phyloP scores from a whole-genome alignment of 495 filamentous ascomycete species.

The Astrothelium subdiscretum region DNA sequence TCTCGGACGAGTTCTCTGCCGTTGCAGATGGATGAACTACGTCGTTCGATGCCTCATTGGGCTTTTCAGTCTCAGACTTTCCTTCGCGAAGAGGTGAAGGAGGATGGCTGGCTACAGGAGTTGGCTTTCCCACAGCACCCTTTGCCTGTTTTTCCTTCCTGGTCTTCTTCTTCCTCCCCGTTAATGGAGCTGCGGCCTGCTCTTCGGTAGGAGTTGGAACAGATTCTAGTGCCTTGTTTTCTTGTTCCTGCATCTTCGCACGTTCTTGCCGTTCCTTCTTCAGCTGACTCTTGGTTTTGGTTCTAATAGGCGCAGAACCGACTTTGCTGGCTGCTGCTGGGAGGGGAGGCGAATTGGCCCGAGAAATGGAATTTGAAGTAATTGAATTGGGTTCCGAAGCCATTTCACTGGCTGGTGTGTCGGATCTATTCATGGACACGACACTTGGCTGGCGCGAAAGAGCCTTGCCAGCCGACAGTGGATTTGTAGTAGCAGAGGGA shows the following conservation, averaged over 20 bases:
- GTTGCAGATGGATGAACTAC: slow-evolving; percentile 4
- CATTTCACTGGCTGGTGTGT: slow-evolving; percentile 64
- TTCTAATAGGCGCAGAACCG: slow-evolving; percentile 62
- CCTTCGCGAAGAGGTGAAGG: slow-evolving; percentile 27
- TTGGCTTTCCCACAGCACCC: slow-evolving; percentile 25
- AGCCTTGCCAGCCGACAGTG: slow-evolving; percentile 26
- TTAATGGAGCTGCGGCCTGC: slow-evolving; percentile 63
- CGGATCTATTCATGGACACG: slow-evolving; percentile 53
- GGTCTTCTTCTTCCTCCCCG: slow-evolving; percentile 75
- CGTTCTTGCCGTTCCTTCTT: slow-evolving; percentile 71
- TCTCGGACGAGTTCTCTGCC: neutral
- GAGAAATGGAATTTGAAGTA: slow-evolving; percentile 69
- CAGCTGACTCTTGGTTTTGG: slow-evolving; percentile 80
- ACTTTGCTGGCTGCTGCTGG: slow-evolving; percentile 41
- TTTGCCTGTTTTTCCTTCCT: slow-evolving; percentile 55
- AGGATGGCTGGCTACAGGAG: slow-evolving; percentile 30
- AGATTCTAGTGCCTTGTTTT: slow-evolving; percentile 41
- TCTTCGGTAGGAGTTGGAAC: slow-evolving; percentile 44
- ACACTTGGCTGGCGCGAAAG: slow-evolving; percentile 50
- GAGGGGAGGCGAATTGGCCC: slow-evolving; percentile 62
- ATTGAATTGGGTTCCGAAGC: slow-evolving; percentile 58
- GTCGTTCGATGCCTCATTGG: slow-evolving; percentile 19
- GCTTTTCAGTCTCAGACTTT: slow-evolving; percentile 8
- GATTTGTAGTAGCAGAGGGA: slow-evolving; percentile 20
- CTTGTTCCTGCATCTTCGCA: slow-evolving; percentile 51